Base-by-base conservation (phyloP, 306 rosid species). In the Prunus mira region DNA sequence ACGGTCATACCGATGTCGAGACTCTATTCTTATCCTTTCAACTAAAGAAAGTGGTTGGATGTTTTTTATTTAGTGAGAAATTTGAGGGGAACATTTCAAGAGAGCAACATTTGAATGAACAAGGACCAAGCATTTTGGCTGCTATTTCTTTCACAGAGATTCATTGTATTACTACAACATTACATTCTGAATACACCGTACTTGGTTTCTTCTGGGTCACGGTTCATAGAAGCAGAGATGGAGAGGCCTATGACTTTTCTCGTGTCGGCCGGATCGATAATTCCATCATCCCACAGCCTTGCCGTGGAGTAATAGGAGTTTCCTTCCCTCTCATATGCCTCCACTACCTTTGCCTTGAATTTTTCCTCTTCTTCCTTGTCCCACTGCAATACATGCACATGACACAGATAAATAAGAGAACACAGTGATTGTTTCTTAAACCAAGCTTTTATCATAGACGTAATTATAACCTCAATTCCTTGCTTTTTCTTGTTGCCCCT, bases 201-300 rank as follows among this genome's bases (percentile, higher is more conserved):
- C 84, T 89, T 92, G 77, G 98, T 92, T 34, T 82, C 86, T 86
- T 90, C 85, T 3, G 83, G 80, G 74, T 67, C 84, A 67, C 93
- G 91, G 88, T 90, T 89, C 78, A 69, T 63, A 66, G 95, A 92
- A 32, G 97, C 93, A 34, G 98, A 95, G 69, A 95, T 65, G 80
- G 84, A 86, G 57, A 95, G 86, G 43, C 97, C 97, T 24, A 95
- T 83, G 15, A 92, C 64, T 82, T 78, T 95, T 85, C 97, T 88
- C 43, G 96, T 90, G 82, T 95, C 98, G 1, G 98, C 98, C 55
- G 98, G 98, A 86, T 95, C 98, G 76, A 92, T 89, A 69, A 95
- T 81, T 77, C 97, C 97, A 80, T 92, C 98, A 49, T 95, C 98
- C 97, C 97, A 89, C 13, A 95, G 89, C 91, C 97, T 87, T 8